Base-by-base conservation (phyloP, 371 early-diverging fungal genomes). In the Paramicrosporidium saccamoebae region DNA sequence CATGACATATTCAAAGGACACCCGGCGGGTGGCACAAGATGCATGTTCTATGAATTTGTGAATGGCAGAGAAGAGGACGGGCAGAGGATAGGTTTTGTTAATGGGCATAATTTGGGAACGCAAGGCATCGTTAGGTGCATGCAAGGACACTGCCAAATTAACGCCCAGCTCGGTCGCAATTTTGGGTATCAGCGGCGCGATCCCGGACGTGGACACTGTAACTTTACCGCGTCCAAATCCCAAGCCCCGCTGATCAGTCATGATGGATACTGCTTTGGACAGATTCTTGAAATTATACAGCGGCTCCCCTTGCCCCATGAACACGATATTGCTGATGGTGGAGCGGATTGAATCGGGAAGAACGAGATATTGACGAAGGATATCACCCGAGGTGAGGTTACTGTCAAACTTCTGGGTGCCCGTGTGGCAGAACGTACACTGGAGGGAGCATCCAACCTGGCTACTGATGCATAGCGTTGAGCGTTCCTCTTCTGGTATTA, bases 221-320 rank as follows among this genome's bases (percentile, higher is more conserved):
- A 84, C 67, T 24, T 64, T 60, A 24, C 48, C 30, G 10, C 68
- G 64, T 1, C 66, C 52, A 33, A 71, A 40, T 2, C 38, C 48
- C 16, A 78, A 51, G 1, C 67, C 58, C 13, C 45, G 33, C 1
- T 52, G 44, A 38, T 75, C 61, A 3, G 71, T 64, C 39, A 81
- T 49, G 7, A 57, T 46, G 8, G 47, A 28, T 19, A 81, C 46
- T 1, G 82, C 72, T 10, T 50, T 43, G 17, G 60, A 46, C 5
- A 78, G 68, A 19, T 65, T 50, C 28, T 52, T 51, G 14, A 65
- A 77, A 36, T 74, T 77, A 36, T 73, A 68, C 14, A 78, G 41
- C 0, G 78, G 79, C 31, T 82, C 84, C 14, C 64, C 84, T 50
- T 72, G 73, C 11, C 77, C 79, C 84, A 82, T 77, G 32, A 73